Evolutionary conservation across 768 basidiomycete genomes (phyloP), one percentile per base, ranked within the genome.

Genomic region (Panaeolus cyanescens): DNA sequence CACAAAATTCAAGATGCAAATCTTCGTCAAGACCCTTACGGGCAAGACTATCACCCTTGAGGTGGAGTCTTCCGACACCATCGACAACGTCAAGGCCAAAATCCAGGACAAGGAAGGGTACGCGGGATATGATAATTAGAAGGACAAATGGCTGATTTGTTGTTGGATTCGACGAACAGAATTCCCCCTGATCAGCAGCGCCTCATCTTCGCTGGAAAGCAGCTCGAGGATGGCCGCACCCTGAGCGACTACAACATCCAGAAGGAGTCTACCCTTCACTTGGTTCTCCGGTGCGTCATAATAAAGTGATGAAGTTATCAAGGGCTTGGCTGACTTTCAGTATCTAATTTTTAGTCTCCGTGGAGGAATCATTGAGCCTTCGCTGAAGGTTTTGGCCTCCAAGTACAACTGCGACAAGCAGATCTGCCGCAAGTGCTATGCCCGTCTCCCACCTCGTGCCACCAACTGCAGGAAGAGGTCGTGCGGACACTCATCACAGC

Each of bases 361-460:
- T 77, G 96, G 97, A 64, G 97, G 97, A 56, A 95, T 99, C 83
- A 99, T 99, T 68, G 97, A 99, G 82, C 97, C 97, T 64, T 99
- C 97, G 66, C 82, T 99, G 72, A 98, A 98, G 81, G 94, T 95
- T 39, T 88, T 99, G 63, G 97, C 97, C 61, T 85, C 90, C 75
- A 96, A 96, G 78, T 97, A 95, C 88, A 98, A 98, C 82, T 98
- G 95, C 77, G 95, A 97, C 80, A 96, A 96, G 85, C 93, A 96
- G 76, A 98, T 98, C 71, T 99, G 97, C 87, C 95, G 97, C 79
- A 98, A 98, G 80, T 99, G 97, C 84, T 99, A 99, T 78, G 97
- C 97, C 45, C 96, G 97, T 70, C 96, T 99, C 70, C 96, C 97
- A 65, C 96, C 96, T 58, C 95, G 97, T 75, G 97, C 97, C 34